These are phyloP conservation scores for Metahyphopichia silvanorum DNA, from an alignment of 805 yeast genomes.

Conservation along the genomic window DNA sequence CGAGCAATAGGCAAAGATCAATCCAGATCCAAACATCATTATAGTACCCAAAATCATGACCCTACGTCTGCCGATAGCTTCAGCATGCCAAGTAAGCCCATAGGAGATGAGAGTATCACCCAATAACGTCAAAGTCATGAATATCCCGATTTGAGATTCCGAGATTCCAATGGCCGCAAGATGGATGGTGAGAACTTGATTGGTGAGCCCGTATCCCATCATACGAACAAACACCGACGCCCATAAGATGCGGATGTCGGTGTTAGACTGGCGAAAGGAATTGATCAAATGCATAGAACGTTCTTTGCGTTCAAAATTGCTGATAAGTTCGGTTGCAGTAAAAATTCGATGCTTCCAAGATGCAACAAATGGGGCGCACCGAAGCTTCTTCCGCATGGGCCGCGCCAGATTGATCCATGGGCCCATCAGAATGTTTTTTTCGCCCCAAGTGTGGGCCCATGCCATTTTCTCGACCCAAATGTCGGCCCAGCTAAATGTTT, in stretches of 20 bases:
- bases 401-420: too few species aligned
- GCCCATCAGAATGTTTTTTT: too few species aligned
- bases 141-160: constrained; percentile 64
- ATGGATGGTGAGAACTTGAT: constrained; percentile 71
- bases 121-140: constrained; percentile 75
- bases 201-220: constrained; percentile 74
- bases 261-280: constrained; percentile 35
- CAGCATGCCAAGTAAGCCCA: constrained; percentile 74
- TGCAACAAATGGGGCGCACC: too few species aligned
- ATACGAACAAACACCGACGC: constrained; percentile 66
- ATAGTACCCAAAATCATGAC: constrained; percentile 63
- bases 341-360: too few species aligned
- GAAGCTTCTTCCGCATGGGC: too few species aligned
- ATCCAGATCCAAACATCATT: constrained; percentile 68
- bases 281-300: constrained; percentile 27
- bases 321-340: too few species aligned
- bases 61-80: constrained; percentile 59
- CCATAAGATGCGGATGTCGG: constrained; percentile 65
- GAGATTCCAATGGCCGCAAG: constrained; percentile 52
- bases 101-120: constrained; percentile 79
- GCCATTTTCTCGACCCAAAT: too few species aligned
- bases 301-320: background rate
- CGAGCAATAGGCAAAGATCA: constrained; percentile 55
- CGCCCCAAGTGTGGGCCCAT: too few species aligned
- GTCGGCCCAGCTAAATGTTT: too few species aligned